These are phyloP conservation scores for Turritis glabra DNA, from an alignment of 345 rosid genomes.

Conservation along the genomic window DNA sequence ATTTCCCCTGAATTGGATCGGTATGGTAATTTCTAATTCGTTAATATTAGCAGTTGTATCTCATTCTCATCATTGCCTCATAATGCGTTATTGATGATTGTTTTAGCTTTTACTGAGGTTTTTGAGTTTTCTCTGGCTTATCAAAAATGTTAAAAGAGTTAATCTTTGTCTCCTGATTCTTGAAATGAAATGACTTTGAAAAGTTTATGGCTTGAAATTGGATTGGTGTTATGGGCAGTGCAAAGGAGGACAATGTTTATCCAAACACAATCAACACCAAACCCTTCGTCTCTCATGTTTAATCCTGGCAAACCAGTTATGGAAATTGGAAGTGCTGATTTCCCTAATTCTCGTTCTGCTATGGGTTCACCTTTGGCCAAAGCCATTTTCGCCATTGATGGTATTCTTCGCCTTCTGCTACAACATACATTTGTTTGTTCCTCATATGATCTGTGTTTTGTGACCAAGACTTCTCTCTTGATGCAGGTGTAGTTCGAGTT, in stretches of 20 bases:
- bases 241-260: conserved; percentile 95
- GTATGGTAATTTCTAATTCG: conserved; percentile 36
- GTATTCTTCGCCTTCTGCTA: conserved; percentile 35
- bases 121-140: background rate
- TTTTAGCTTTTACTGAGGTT: background rate
- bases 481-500: conserved; percentile 72
- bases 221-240: conserved; percentile 42
- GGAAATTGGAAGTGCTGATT: conserved; percentile 92
- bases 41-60: background rate
- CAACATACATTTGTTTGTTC: background rate
- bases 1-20: conserved; percentile 41
- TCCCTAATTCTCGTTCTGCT: conserved; percentile 81
- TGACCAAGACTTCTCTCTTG: conserved; percentile 17
- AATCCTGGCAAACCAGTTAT: conserved; percentile 88
- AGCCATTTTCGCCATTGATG: conserved; percentile 75
- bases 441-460: background rate
- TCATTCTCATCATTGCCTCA: too few relatives aligned
- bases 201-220: background rate
- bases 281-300: conserved; percentile 95
- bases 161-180: background rate
- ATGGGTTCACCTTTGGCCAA: conserved; percentile 78
- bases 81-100: too few relatives aligned
- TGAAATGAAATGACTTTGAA: background rate
- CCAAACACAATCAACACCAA: conserved; percentile 89
- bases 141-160: background rate